These are phyloP conservation scores for Artemisia argyi DNA, from an alignment of 129 eudicot species.

Conservation along the genomic window DNA sequence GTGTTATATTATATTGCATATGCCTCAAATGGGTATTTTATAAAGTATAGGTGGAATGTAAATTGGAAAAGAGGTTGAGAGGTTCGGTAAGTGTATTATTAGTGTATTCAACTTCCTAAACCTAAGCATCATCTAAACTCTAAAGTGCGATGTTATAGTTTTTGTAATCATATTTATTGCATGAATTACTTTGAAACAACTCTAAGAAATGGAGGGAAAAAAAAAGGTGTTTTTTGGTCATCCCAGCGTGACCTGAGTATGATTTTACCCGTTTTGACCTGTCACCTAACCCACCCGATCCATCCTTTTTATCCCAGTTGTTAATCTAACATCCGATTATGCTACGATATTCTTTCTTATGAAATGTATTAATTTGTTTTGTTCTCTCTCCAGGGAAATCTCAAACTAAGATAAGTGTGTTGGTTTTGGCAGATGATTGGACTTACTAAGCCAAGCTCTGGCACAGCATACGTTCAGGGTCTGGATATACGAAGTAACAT, in stretches of 20 bases:
- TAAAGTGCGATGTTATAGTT: too few relatives aligned
- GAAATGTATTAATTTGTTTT: too few relatives aligned
- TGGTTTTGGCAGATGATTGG: constrained; percentile 76
- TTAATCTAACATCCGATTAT: not conserved
- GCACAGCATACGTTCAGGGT: constrained; percentile 73
- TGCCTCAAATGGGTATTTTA: not conserved
- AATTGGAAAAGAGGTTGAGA: too few relatives aligned
- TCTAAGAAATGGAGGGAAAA: not conserved
- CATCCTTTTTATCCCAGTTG: not conserved
- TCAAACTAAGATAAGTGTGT: too few relatives aligned
- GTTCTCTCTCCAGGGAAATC: too few relatives aligned
- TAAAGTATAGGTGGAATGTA: too few relatives aligned
- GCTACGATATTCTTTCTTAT: too few relatives aligned
- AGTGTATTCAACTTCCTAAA: too few relatives aligned
- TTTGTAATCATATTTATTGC: too few relatives aligned
- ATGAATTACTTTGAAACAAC: too few relatives aligned
- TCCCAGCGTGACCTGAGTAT: not conserved
- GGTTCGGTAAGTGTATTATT: too few relatives aligned
- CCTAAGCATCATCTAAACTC: too few relatives aligned
- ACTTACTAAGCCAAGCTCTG: constrained; percentile 80
- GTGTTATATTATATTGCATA: not conserved
- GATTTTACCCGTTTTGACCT: not conserved
- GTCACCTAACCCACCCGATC: not conserved
- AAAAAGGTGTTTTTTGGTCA: not conserved
- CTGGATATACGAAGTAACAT: constrained; percentile 56